Evolutionary conservation across 2,329 filamentous ascomycete species (phyloP), one percentile per base, ranked within the genome.

Genomic region (Biscogniauxia sp.): DNA sequence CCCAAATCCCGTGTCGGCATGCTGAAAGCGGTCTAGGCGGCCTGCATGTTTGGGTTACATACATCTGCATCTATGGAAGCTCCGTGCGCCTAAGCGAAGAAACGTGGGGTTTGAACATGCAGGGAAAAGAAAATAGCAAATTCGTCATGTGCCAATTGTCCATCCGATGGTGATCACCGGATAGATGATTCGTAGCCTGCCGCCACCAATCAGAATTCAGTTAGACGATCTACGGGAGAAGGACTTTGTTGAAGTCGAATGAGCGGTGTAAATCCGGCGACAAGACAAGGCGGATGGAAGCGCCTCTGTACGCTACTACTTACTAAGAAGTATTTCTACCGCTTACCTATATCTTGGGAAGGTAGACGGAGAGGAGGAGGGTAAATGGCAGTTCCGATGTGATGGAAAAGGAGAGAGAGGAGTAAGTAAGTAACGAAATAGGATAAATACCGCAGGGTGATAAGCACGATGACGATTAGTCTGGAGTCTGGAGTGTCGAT

Each of bases 201-300:
- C 57, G 28, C 62, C 37, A 45, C 17, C 61, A 63, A 66, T 66
- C 59, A 58, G 50, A 57, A 49, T 25, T 19, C 17, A 37, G 15
- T 45, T 49, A 37, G 20, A 45, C 15, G 13, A 41, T 49, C 32
- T 55, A 8, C 28, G 26, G 41, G 37, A 32, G 28, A 32, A 32
- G 7, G 28, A 53, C 37, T 6, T 61, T 15, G 52, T 63, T 57
- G 51, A 37, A 52, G 53, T 54, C 32, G 50, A 68, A 66, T 58
- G 60, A 67, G 68, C 66, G 68, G 67, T 69, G 67, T 66, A 57
- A 62, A 58, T 26, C 26, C 28, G 28, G 17, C 51, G 7, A 56
- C 51, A 25, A 26, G 52, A 61, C 15, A 26, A 57, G 26, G 5
- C 37, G 51, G 56, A 20, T 51, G 17, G 25, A 51, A 37, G 20